Evolutionary conservation across 2,329 filamentous ascomycete species (phyloP).

Genomic region (Albifimbria verrucaria): DNA sequence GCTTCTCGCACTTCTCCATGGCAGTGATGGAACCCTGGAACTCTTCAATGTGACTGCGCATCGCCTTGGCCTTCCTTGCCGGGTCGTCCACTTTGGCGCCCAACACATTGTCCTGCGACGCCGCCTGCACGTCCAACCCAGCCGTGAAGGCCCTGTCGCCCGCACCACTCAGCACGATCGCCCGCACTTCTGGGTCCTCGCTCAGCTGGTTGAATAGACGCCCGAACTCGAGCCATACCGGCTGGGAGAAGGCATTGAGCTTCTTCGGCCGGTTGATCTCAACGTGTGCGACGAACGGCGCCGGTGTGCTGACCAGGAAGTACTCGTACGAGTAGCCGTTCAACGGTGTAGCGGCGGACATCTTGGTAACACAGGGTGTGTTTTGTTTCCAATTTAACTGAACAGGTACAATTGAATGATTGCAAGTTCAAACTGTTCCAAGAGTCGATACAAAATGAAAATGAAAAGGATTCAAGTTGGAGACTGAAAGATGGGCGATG

Average conservation of each 20-base stretch:
- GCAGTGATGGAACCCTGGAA: conserved; percentile 78
- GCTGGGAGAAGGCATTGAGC: conserved; percentile 81
- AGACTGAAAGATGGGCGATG: neutral
- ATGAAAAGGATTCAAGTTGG: neutral
- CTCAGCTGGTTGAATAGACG: conserved; percentile 71
- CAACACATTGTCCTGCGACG: conserved; percentile 50
- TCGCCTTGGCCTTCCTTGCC: conserved; percentile 58
- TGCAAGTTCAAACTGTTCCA: too few species aligned
- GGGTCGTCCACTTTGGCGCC: conserved; percentile 44
- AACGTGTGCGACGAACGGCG: conserved; percentile 77
- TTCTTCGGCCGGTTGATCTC: conserved; percentile 86
- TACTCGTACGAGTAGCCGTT: conserved; percentile 54
- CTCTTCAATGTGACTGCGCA: conserved; percentile 68
- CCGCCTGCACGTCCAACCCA: conserved; percentile 78
- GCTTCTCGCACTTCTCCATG: conserved; percentile 87
- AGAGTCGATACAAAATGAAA: neutral
- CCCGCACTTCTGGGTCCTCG: conserved; percentile 67
- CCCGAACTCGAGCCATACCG: conserved; percentile 83
- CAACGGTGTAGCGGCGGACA: conserved; percentile 22
- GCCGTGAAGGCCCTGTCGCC: conserved; percentile 83
- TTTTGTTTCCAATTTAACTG: too few species aligned
- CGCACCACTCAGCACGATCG: conserved; percentile 74
- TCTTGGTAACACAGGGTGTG: too few species aligned
- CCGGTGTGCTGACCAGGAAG: conserved; percentile 72
- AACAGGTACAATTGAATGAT: too few species aligned